Evolutionary conservation across 1,284 basidiomycete species (phyloP), one percentile per base, ranked within the genome.

Genomic region (Amylostereum chailletii): DNA sequence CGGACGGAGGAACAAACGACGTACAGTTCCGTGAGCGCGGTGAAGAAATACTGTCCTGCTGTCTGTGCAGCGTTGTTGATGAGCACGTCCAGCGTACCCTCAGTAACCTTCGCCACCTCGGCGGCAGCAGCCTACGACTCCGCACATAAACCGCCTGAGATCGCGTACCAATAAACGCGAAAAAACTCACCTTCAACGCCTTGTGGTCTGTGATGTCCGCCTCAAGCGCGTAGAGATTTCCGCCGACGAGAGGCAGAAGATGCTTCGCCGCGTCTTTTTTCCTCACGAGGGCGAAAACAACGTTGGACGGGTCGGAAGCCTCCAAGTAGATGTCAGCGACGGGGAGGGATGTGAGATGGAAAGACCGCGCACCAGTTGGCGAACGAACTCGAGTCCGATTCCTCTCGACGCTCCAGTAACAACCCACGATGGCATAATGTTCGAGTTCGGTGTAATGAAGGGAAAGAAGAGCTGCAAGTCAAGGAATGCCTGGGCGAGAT

Each of bases 341-440:
- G 3, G 34, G 38, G 38, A 7, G 33, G 41, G 43, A 4, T 42
- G 33, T 19, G 26, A 26, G 32, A 43, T 10, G 19, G 44, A 11
- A 38, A 46, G 34, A 3, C 7, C 1, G 37, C 56, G 19, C 31
- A 59, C 58, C 27, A 69, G 57, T 37, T 65, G 61, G 4, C 56
- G 55, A 30, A 68, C 63, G 50, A 65, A 69, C 51, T 65, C 67
- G 42, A 63, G 55, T n/a, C 65, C 65, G 34, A 68, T 58, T 45
- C 65, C 65, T 34, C 63, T 58, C 31, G 58, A 55, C 8, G 62
- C 62, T 7, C 67, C 65, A 33, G 54, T 45, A 45, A 54, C 30
- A 2, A 47, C 49, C 34, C 45, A 53, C 11, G 52, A 54, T 30
- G 47, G 47, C 55, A 55, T 50, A n/a, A 27, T 43, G 42, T 11